Percentiles rank a stretch among this genome's conserved stretches.
phyloP scores from a whole-genome alignment of 106 monocot species.

The Triglochin maritima region DNA sequence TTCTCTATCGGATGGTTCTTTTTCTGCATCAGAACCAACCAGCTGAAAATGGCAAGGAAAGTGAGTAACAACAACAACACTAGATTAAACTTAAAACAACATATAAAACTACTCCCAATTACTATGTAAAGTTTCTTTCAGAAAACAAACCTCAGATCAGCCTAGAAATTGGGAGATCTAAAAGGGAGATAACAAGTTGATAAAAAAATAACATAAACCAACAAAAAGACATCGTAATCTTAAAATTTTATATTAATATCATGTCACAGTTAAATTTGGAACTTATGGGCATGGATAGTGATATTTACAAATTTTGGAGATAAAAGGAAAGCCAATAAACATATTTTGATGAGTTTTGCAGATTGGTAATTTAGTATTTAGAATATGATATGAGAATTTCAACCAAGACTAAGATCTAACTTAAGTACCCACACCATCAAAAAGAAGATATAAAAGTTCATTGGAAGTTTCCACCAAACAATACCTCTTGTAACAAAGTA shows the following conservation, averaged over 20 bases:
- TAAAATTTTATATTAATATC: too few relatives aligned
- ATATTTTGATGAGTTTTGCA: not conserved
- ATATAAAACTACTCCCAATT: not conserved
- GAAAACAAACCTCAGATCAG: not conserved
- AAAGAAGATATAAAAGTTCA: too few relatives aligned
- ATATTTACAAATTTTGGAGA: too few relatives aligned
- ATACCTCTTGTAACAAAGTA: conserved; percentile 56
- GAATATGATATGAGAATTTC: not conserved
- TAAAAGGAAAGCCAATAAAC: too few relatives aligned
- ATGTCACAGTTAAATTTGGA: too few relatives aligned
- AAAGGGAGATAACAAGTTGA: too few relatives aligned
- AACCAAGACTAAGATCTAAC: not conserved
- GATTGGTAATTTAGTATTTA: not conserved
- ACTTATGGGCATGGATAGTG: too few relatives aligned
- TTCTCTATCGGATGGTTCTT: conserved; percentile 47
- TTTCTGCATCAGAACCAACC: conserved; percentile 27
- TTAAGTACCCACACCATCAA: too few relatives aligned
- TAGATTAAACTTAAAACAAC: not conserved
- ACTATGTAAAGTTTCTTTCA: not conserved
- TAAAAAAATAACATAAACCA: too few relatives aligned
- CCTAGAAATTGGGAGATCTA: not conserved
- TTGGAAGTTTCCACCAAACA: not conserved
- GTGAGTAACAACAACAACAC: not conserved
- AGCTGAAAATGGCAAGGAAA: conserved; percentile 22
- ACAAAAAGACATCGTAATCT: too few relatives aligned